Conservation (phyloP, 1,284 basidiomycete species). For the Pholiota adiposa region DNA sequence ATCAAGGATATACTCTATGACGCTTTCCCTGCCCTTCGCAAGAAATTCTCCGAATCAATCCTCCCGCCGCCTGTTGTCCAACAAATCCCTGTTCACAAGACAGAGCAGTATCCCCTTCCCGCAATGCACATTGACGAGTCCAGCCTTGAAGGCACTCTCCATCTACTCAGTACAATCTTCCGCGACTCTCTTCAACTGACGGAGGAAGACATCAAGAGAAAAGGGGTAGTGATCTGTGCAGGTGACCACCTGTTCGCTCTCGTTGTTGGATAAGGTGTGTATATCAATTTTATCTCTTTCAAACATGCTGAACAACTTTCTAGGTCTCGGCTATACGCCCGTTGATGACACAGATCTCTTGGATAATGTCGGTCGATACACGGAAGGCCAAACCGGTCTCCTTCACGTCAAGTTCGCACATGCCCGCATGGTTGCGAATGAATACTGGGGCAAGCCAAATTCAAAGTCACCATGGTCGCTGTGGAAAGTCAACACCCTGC, state of each 20-base stretch:
- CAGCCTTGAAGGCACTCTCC: conserved; percentile 17
- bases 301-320: background rate
- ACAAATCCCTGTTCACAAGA: conserved; percentile 20
- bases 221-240: no score
- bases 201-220: conserved; percentile 15
- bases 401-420: conserved; percentile 20
- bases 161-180: conserved; percentile 16
- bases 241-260: conserved; percentile 17
- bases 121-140: conserved; percentile 21
- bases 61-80: background rate
- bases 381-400: conserved; percentile 17
- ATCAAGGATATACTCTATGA: conserved; percentile 21
- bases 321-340: conserved; percentile 17
- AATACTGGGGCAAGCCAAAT: conserved; percentile 23
- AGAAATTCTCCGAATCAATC: background rate
- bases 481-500: conserved; percentile 19
- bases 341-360: background rate
- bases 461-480: conserved; percentile 19
- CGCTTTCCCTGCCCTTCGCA: conserved; percentile 8
- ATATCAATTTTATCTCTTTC: background rate
- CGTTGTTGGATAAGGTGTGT: conserved; percentile 19
- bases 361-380: no score
- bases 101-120: conserved; percentile 23
- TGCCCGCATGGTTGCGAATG: conserved; percentile 15
- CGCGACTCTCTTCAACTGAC: conserved; percentile 6